phyloP scores from a whole-genome alignment of 2,329 filamentous ascomycete species.

The Leptodontidium sp. region DNA sequence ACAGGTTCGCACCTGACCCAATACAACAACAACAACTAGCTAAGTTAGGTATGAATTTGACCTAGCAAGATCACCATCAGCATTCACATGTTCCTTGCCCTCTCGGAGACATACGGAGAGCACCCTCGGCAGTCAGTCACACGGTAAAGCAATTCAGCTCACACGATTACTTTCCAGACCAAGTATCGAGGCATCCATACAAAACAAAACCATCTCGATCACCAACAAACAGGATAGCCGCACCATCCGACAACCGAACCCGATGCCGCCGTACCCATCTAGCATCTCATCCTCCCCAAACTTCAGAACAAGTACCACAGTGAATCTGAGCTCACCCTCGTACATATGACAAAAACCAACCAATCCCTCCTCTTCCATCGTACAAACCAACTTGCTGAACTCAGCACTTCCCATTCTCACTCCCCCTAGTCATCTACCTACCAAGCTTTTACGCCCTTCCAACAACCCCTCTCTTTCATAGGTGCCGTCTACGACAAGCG shows the following conservation, averaged over 20 bases:
- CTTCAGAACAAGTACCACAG: neutral
- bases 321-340: neutral
- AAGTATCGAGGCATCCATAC: neutral
- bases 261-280: neutral
- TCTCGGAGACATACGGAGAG: neutral
- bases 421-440: neutral
- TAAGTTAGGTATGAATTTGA: neutral
- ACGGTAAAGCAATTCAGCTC: neutral
- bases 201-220: neutral
- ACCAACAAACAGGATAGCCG: neutral
- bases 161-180: neutral
- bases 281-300: too few species aligned
- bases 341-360: neutral
- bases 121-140: neutral
- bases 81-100: slow-evolving; percentile 9
- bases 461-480: neutral
- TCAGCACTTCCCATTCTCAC: neutral
- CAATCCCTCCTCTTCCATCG: neutral
- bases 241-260: neutral
- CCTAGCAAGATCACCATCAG: slow-evolving; percentile 2
- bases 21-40: neutral
- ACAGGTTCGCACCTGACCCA: neutral
- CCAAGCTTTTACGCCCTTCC: slow-evolving; percentile 7
- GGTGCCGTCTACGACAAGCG: neutral
- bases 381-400: neutral